Conservation (phyloP, 176 grass and related monocot species). For the Oryza brachyantha region DNA sequence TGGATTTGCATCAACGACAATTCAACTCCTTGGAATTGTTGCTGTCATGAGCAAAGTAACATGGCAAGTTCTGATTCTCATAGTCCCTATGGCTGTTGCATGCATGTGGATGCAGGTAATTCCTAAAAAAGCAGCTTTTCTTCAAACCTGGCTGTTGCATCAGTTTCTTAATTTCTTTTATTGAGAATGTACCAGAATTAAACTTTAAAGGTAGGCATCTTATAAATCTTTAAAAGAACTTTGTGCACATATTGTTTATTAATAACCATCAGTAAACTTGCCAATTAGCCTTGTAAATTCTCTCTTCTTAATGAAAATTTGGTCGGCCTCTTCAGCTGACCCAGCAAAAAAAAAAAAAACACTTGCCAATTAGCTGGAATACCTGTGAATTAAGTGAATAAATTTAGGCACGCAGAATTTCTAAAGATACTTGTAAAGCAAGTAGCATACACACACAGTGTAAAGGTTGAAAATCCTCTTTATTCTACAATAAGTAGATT, state of each 20-base stretch:
- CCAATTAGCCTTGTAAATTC: no score
- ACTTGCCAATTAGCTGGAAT: background rate
- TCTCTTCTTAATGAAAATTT: no score
- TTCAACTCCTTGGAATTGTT: slow-evolving; percentile 93
- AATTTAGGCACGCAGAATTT: background rate
- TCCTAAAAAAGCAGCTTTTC: slow-evolving; percentile 20
- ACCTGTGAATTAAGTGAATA: background rate
- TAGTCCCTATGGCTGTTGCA: slow-evolving; percentile 76
- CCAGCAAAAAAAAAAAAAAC: no score
- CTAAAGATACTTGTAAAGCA: background rate
- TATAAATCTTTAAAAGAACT: slow-evolving; percentile 15
- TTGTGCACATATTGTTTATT: background rate
- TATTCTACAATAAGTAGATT: background rate
- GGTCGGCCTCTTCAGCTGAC: no score
- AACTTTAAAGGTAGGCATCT: background rate
- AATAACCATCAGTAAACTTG: background rate
- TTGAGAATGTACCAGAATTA: background rate
- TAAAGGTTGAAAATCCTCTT: background rate
- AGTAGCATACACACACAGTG: background rate
- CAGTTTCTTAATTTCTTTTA: background rate
- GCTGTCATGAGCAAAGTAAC: slow-evolving; percentile 95
- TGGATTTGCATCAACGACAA: slow-evolving; percentile 94
- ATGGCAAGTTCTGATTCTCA: slow-evolving; percentile 95
- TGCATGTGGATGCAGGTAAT: slow-evolving; percentile 99
- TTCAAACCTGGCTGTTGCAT: background rate